Percentiles rank a stretch among this genome's conserved stretches.
Evolutionary conservation across 192 early-diverging fungal genomes (phyloP).

Genomic region (Backusella mclennaniae): DNA sequence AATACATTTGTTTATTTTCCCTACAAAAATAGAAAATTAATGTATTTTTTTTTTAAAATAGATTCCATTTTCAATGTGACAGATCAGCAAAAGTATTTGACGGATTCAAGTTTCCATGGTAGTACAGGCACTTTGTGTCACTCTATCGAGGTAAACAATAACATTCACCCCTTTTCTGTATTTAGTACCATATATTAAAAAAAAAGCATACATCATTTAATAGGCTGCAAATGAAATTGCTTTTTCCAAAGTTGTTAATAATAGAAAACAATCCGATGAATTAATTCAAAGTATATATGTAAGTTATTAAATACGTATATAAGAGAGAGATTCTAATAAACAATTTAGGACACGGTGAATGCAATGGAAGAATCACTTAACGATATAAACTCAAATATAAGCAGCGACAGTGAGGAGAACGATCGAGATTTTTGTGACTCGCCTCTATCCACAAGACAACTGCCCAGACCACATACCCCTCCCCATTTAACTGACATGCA

Average conservation of each 20-base stretch:
- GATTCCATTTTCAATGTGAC: not conserved
- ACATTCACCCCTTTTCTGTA: not conserved
- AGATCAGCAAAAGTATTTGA: not conserved
- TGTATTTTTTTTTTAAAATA: not conserved
- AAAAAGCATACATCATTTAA: not conserved
- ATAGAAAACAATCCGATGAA: not conserved
- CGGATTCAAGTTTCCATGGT: not conserved
- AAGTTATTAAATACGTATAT: not conserved
- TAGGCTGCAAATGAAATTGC: conserved; percentile 5
- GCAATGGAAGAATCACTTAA: conserved; percentile 4
- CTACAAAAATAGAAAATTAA: not conserved
- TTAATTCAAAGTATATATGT: conserved; percentile 12
- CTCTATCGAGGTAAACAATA: conserved; percentile 5
- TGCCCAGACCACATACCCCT: not conserved
- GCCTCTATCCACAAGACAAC: not conserved
- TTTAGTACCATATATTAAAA: not conserved
- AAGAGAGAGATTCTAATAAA: not conserved
- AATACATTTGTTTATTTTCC: not conserved
- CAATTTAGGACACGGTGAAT: not conserved
- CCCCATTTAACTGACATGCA: not conserved
- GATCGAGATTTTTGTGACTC: conserved; percentile 1
- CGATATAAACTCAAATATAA: not conserved
- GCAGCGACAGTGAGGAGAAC: not conserved
- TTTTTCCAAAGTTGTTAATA: not conserved
- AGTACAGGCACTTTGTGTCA: not conserved